Evolutionary conservation across 108 stramenopile species (phyloP).

Genomic region (Cylindrotheca closterium): DNA sequence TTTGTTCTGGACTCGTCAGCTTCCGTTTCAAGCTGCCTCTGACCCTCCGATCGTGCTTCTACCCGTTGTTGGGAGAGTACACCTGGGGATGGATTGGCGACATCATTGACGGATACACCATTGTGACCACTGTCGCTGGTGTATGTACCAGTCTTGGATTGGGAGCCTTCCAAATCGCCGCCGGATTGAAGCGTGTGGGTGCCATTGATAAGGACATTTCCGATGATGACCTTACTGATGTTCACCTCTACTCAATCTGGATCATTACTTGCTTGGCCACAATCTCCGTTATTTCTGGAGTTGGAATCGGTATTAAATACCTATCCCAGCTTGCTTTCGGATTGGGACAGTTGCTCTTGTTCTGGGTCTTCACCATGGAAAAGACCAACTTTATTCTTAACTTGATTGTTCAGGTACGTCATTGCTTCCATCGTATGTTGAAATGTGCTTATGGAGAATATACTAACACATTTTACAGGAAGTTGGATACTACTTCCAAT

Average conservation of each 20-base stretch:
- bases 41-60: conserved; percentile 58
- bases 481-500: conserved; percentile 56
- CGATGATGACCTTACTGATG: conserved; percentile 10
- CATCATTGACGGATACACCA: conserved; percentile 52
- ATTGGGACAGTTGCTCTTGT: conserved; percentile 41
- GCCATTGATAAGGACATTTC: conserved; percentile 24
- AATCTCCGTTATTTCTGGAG: conserved; percentile 51
- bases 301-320: conserved; percentile 51
- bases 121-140: conserved; percentile 58
- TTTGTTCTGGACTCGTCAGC: conserved; percentile 42
- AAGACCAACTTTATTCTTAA: conserved; percentile 58
- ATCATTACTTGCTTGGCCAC: conserved; percentile 52
- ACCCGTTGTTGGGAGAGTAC: conserved; percentile 58
- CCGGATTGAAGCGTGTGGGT: conserved; percentile 40
- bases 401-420: conserved; percentile 33
- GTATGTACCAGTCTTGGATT: conserved; percentile 63
- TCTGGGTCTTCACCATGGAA: conserved; percentile 50
- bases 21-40: conserved; percentile 48
- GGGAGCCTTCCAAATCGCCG: conserved; percentile 47
- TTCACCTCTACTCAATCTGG: conserved; percentile 43
- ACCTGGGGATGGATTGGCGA: conserved; percentile 70
- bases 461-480: conserved; percentile 4
- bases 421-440: neutral
- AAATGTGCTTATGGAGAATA: neutral
- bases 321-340: conserved; percentile 50